These are phyloP conservation scores for Penicillium sp. DNA, from an alignment of 2,329 filamentous ascomycete species.

Conservation along the genomic window DNA sequence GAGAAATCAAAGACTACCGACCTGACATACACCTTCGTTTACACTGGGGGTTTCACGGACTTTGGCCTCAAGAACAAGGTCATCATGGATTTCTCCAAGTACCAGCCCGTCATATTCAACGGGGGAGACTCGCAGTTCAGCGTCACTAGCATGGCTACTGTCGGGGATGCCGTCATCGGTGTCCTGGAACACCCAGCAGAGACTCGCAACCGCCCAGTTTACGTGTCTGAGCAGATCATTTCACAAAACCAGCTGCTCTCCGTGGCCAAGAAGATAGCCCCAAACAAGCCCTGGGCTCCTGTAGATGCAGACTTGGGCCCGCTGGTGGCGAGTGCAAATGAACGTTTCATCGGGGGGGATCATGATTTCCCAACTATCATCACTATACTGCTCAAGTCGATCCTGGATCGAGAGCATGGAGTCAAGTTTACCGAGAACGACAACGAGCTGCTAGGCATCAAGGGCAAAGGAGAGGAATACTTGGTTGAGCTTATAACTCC, in stretches of 20 bases:
- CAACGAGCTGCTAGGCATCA: slow-evolving; percentile 11
- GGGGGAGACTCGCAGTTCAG: slow-evolving; percentile 5
- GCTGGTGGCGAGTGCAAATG: slow-evolving; percentile 1
- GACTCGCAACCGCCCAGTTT: slow-evolving; percentile 4
- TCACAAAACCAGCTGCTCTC: slow-evolving; percentile 8
- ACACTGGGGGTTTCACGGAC: slow-evolving; percentile 4
- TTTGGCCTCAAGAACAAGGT: slow-evolving; percentile 15
- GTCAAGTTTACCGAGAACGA: slow-evolving; percentile 1
- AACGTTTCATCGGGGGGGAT: slow-evolving; percentile 4
- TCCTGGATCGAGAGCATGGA: not conserved
- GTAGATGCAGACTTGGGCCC: slow-evolving; percentile 5
- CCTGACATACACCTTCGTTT: slow-evolving; percentile 7
- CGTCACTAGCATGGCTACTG: slow-evolving; percentile 6
- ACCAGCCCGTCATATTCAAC: slow-evolving; percentile 7
- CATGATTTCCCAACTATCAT: slow-evolving; percentile 1
- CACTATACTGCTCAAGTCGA: slow-evolving; percentile 1
- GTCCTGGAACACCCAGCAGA: not conserved
- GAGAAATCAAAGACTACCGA: slow-evolving; percentile 9
- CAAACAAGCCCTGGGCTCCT: slow-evolving; percentile 9
- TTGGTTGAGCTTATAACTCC: slow-evolving; percentile 10
- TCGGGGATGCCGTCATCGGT: slow-evolving; percentile 8
- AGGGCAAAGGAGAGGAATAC: slow-evolving; percentile 3
- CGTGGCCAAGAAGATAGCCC: not conserved
- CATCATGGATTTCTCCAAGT: slow-evolving; percentile 24
- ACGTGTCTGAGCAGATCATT: not conserved